phyloP scores from a whole-genome alignment of 768 basidiomycete species.

The Lepiota venenata region DNA sequence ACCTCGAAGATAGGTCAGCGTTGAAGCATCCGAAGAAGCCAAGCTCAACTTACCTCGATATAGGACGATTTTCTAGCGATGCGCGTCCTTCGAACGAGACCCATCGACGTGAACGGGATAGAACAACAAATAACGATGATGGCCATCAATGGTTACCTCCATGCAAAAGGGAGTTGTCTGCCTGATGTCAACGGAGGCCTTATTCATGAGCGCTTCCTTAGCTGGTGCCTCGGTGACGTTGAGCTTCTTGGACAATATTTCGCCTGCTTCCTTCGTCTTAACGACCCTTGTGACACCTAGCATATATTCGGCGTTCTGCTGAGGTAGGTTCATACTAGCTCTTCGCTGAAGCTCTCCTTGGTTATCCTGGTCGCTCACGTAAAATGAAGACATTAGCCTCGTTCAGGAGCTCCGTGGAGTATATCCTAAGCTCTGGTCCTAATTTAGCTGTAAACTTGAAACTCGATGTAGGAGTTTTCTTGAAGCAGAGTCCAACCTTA shows the following conservation, averaged over 20 bases:
- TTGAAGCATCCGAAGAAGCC: slow-evolving; percentile 16
- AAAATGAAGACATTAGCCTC: slow-evolving; percentile 26
- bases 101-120: slow-evolving; percentile 45
- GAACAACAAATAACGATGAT: slow-evolving; percentile 15
- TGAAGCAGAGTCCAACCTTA: slow-evolving; percentile 25
- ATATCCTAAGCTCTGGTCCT: slow-evolving; percentile 24
- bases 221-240: slow-evolving; percentile 18
- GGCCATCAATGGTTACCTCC: slow-evolving; percentile 25
- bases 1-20: slow-evolving; percentile 19
- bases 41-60: slow-evolving; percentile 33
- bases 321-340: neutral
- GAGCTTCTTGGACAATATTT: neutral
- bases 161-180: slow-evolving; percentile 32
- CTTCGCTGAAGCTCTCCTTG: slow-evolving; percentile 3
- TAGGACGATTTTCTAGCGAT: slow-evolving; percentile 55
- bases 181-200: slow-evolving; percentile 17
- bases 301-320: neutral
- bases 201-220: slow-evolving; percentile 17
- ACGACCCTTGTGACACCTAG: neutral
- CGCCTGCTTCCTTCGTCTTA: neutral
- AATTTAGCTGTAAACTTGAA: slow-evolving; percentile 19
- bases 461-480: slow-evolving; percentile 17
- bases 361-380: slow-evolving; percentile 23
- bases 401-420: slow-evolving; percentile 24
- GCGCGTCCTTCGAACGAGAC: slow-evolving; percentile 32